Evolutionary conservation across 345 rosid species (phyloP).

Genomic region (Bruguiera parviflora): DNA sequence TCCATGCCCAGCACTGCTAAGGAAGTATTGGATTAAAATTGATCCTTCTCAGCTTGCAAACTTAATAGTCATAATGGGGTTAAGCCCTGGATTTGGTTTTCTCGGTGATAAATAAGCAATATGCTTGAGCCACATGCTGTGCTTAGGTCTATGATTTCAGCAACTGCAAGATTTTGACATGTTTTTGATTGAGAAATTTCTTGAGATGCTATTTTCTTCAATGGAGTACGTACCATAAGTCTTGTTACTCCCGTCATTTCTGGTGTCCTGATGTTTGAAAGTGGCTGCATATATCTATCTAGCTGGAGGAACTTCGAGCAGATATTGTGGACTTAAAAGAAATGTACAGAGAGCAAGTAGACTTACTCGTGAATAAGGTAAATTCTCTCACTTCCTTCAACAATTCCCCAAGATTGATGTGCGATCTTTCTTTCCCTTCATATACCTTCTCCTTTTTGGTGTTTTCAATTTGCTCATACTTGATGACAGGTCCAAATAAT

Average conservation of each 20-base stretch:
- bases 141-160: no score
- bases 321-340: constrained; percentile 97
- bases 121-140: not conserved
- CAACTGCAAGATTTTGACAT: not conserved
- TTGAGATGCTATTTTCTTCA: no score
- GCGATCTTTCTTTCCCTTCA: not conserved
- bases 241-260: no score
- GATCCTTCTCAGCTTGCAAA: not conserved
- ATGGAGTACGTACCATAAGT: no score
- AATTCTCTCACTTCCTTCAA: not conserved
- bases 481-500: constrained; percentile 53
- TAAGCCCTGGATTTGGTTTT: not conserved
- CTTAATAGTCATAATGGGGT: not conserved
- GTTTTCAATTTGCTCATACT: not conserved
- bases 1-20: not conserved
- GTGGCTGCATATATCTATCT: constrained; percentile 25
- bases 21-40: not conserved
- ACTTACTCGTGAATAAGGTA: constrained; percentile 96
- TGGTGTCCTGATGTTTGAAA: constrained; percentile 13
- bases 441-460: not conserved
- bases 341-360: constrained; percentile 99
- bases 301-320: constrained; percentile 98
- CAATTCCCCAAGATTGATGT: not conserved
- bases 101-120: not conserved
- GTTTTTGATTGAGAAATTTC: no score